Evolutionary conservation across 2,329 filamentous ascomycete species (phyloP).

Genomic region (Magnaporthiopsis rhizophila): DNA sequence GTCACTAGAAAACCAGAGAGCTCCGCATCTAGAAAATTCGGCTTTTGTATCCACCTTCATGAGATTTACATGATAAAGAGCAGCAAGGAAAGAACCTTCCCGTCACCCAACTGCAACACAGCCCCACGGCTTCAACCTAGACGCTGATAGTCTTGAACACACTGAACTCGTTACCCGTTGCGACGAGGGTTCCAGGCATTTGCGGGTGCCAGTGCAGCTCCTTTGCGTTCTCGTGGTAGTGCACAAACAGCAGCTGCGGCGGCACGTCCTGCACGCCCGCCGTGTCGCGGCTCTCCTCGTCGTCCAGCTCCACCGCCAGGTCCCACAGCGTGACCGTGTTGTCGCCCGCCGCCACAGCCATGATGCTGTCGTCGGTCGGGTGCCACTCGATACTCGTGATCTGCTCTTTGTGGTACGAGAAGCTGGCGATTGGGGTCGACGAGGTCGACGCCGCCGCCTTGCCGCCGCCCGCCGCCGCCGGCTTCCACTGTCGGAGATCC

Average conservation of each 20-base stretch:
- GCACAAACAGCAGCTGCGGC: conserved; percentile 89
- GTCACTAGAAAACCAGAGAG: not conserved
- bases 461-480: conserved; percentile 35
- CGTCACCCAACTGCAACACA: not conserved
- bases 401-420: conserved; percentile 92
- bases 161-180: conserved; percentile 84
- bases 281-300: conserved; percentile 89
- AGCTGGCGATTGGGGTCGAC: conserved; percentile 73
- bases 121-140: conserved; percentile 26
- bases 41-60: not conserved
- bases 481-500: conserved; percentile 95
- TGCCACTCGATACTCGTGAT: conserved; percentile 97
- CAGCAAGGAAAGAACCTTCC: not conserved
- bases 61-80: not conserved
- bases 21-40: not conserved
- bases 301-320: conserved; percentile 89
- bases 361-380: conserved; percentile 90
- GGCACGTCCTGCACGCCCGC: conserved; percentile 84
- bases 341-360: conserved; percentile 85
- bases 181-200: conserved; percentile 82
- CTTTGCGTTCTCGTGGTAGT: conserved; percentile 92
- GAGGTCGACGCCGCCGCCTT: conserved; percentile 39
- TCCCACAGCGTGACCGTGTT: conserved; percentile 96
- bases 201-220: conserved; percentile 97
- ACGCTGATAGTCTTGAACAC: conserved; percentile 80